Base-by-base conservation (phyloP, 345 rosid species). In the Arabis alpina region DNA sequence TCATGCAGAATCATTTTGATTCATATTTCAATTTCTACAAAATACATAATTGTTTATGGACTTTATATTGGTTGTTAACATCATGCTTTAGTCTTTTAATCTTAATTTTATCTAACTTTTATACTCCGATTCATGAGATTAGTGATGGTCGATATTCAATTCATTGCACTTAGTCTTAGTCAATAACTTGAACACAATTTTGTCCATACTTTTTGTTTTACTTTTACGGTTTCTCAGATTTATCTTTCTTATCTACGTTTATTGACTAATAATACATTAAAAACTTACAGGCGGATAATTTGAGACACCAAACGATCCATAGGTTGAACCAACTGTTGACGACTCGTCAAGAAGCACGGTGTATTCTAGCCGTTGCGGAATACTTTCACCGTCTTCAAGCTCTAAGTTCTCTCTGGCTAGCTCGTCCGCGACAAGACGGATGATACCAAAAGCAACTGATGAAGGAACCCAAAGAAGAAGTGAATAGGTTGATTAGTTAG, bases 341-440 rank as follows among this genome's bases (percentile, higher is more conserved):
- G 13, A 87, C 81, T 25, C 89, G 91, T 28, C 99, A 95, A 79
- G 84, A 89, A 19, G 99, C 99, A 9, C 80, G 94, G 50, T 86
- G 98, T 73, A 65, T 95, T 60, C 70, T 95, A 50, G 96, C 92
- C 0, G 82, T 90, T 0, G 87, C 94, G 0, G 99, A 95, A 80
- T 90, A 95, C 61, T 92, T 86, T 74, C 92, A 92, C 49, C 97
- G 99, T 64, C 96, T 95, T 61, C 93, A 96, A 50, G 88, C 94
- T 68, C 87, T 95, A 14, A 95, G 99, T 73, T 92, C 99, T 13
- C 91, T 92, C 43, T 95, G 99, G 99, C 13, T 82, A 80, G 85
- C 90, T 44, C 96, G 98, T 66, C 94, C 97, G 2, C 87, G 96
- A 8, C 96, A 88, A 64, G 97, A 92, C 43, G 73, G 73, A 36